Conservation (phyloP, 2,329 filamentous ascomycete species). For the Colletotrichum sp. region DNA sequence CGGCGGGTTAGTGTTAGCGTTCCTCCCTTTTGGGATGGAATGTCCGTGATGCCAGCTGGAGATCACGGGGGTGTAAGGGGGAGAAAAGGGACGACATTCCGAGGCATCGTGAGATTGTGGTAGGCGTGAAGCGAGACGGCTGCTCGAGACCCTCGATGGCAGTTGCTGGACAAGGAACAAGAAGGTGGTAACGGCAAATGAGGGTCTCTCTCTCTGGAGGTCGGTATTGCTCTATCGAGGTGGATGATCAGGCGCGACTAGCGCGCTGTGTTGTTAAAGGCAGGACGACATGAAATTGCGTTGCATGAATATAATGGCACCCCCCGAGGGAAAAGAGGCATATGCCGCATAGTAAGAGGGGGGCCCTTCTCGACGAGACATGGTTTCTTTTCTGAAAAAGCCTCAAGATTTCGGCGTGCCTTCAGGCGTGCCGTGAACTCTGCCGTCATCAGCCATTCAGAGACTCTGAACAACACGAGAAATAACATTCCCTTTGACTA, state of each 20-base stretch:
- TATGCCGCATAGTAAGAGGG: not conserved
- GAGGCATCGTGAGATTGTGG: not conserved
- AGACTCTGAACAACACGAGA: not conserved
- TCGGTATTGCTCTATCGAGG: conserved; percentile 5
- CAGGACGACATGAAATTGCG: not conserved
- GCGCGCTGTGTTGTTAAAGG: not conserved
- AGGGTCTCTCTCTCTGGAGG: not conserved
- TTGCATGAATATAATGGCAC: not conserved
- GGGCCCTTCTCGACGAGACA: not conserved
- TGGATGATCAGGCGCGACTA: not conserved
- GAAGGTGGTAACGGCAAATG: not conserved
- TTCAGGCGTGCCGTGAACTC: not conserved
- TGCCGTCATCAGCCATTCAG: not conserved
- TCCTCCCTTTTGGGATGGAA: conserved; percentile 12
- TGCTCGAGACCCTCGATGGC: not conserved
- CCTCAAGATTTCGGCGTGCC: not conserved
- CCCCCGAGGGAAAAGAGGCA: not conserved
- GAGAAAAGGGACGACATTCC: not conserved
- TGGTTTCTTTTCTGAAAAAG: not conserved
- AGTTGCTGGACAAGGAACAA: not conserved
- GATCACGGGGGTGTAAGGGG: not conserved
- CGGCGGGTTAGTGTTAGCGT: not conserved
- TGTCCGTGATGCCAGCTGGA: not conserved
- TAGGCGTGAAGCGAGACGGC: not conserved
- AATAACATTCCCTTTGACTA: not conserved